Base-by-base conservation (phyloP, 805 yeast species). In the Brettanomyces nanus region DNA sequence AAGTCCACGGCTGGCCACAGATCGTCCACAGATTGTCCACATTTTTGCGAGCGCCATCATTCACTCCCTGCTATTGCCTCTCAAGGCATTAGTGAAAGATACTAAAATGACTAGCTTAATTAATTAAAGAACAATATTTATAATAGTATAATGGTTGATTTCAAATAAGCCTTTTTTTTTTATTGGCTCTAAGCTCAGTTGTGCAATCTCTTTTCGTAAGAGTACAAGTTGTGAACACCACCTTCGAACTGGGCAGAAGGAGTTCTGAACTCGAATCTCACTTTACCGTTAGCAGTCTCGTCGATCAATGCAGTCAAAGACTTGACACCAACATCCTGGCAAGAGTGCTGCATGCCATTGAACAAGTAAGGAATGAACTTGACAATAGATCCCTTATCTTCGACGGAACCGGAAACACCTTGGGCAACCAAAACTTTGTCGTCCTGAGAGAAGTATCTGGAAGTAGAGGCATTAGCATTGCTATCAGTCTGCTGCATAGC, bases 161-260 rank as follows among this genome's bases (percentile, higher is more conserved):
- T n/a, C n/a, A n/a, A n/a, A n/a, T n/a, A n/a, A n/a, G n/a, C n/a
- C n/a, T n/a, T n/a, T n/a, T n/a, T n/a, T n/a, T n/a, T n/a, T n/a
- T n/a, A n/a, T n/a, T n/a, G n/a, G n/a, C n/a, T n/a, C n/a, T n/a
- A 23, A 23, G 10, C 13, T 57, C 75, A 86, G 61, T 85, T 86
- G 75, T 87, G 95, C 61, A 92, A 73, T 68, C 95, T 86, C 78
- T 92, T 92, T 71, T 92, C 98, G 63, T 85, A 92, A 42, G 97
- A 89, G 74, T 86, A 86, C 66, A 92, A 77, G 59, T 95, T 89
- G 68, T 86, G 84, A 46, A 92, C 90, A 66, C 97, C 97, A 73
- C 98, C 98, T 71, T 92, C 98, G 49, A 87, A 73, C 75, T 92
- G 98, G 47, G 98, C 96, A 58, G 96, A 85, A 36, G 97, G 95